Conservation (phyloP, 495 filamentous ascomycete species). For the Neurospora sp. region DNA sequence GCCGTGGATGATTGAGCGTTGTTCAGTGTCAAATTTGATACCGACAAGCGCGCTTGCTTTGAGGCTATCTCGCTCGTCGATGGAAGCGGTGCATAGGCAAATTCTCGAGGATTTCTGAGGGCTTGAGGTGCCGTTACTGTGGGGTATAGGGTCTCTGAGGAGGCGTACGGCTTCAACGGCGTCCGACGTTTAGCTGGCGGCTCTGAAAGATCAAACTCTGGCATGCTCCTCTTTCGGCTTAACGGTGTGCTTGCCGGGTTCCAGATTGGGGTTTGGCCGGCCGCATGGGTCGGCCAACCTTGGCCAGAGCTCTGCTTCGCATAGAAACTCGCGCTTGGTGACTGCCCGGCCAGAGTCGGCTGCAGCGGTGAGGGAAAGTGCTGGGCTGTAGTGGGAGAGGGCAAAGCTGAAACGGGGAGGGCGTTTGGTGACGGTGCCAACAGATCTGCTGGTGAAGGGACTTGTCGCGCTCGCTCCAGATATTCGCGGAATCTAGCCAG, state of each 20-base stretch:
- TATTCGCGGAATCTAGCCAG: slow-evolving; percentile 70
- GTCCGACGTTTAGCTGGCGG: slow-evolving; percentile 57
- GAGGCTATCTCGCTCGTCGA: background rate
- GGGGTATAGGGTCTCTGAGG: background rate
- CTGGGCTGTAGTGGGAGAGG: slow-evolving; percentile 36
- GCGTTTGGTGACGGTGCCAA: slow-evolving; percentile 27
- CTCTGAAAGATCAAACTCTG: slow-evolving; percentile 52
- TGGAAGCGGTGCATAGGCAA: background rate
- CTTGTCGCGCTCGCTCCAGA: slow-evolving; percentile 48
- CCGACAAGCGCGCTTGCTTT: slow-evolving; percentile 25
- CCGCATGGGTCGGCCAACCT: slow-evolving; percentile 28
- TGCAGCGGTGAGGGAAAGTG: slow-evolving; percentile 23
- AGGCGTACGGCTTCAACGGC: background rate
- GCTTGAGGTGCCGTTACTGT: background rate
- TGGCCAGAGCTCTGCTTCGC: slow-evolving; percentile 5
- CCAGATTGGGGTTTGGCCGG: slow-evolving; percentile 33
- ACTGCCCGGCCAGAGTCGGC: slow-evolving; percentile 17
- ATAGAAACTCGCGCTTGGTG: slow-evolving; percentile 19
- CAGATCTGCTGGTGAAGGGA: slow-evolving; percentile 24
- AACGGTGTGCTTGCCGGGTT: slow-evolving; percentile 29
- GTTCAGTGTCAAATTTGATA: slow-evolving; percentile 36
- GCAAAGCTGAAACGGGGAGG: slow-evolving; percentile 14
- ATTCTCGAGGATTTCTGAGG: background rate
- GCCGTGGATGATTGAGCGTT: slow-evolving; percentile 16
- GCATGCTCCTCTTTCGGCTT: slow-evolving; percentile 59